phyloP scores from a whole-genome alignment of 73 alveolate genomes.

The Uronychia setigera region DNA sequence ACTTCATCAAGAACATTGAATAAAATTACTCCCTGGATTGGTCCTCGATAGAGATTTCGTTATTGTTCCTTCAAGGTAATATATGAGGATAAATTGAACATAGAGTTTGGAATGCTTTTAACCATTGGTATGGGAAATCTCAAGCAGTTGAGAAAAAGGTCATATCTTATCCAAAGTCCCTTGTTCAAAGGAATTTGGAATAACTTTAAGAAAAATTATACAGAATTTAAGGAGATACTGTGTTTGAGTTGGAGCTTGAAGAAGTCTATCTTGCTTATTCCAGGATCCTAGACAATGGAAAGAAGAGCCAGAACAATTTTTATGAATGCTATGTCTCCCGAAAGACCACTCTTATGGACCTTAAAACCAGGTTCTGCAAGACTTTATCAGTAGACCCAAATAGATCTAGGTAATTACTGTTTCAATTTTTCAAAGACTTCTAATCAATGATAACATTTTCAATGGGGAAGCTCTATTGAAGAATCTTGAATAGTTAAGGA shows the following conservation, averaged over 20 bases:
- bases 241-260: constrained; percentile 41
- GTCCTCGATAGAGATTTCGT: constrained; percentile 12
- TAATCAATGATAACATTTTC: not conserved
- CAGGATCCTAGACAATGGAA: constrained; percentile 49
- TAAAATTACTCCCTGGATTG: constrained; percentile 9
- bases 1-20: constrained; percentile 8
- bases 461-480: constrained; percentile 10
- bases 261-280: constrained; percentile 23
- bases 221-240: constrained; percentile 21
- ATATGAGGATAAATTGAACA: too few species aligned
- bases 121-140: constrained; percentile 33
- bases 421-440: not conserved
- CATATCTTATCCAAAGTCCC: constrained; percentile 2
- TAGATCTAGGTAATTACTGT: constrained; percentile 31
- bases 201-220: not conserved
- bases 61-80: constrained; percentile 39
- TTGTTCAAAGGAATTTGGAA: not conserved
- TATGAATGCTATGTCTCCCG: constrained; percentile 27
- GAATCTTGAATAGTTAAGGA: not conserved
- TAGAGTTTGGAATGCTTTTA: constrained; percentile 26
- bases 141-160: constrained; percentile 35
- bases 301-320: constrained; percentile 19
- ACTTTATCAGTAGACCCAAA: constrained; percentile 15
- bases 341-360: constrained; percentile 39
- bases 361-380: constrained; percentile 5